These are phyloP conservation scores for Auricularia heimuer DNA, from an alignment of 768 basidiomycete genomes.

Conservation along the genomic window DNA sequence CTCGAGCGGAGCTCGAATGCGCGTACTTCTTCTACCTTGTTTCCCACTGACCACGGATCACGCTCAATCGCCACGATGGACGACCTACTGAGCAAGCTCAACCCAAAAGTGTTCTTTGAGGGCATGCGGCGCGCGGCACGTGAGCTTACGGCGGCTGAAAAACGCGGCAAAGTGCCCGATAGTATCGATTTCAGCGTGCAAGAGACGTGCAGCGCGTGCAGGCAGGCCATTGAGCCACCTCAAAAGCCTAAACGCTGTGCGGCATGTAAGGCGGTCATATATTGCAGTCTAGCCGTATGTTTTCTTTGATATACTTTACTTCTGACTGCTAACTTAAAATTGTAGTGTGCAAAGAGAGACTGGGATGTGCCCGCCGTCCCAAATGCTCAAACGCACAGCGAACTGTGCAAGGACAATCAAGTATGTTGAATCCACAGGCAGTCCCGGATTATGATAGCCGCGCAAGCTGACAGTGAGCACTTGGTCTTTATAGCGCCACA, in stretches of 20 bases:
- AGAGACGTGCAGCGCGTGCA: neutral
- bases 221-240: neutral
- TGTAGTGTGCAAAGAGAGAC: neutral
- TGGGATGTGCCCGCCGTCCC: neutral
- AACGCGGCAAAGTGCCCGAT: neutral
- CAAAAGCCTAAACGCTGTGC: neutral
- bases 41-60: too few relatives aligned
- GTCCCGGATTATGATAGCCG: too few relatives aligned
- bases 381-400: neutral
- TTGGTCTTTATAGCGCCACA: conserved; percentile 15
- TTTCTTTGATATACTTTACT: neutral
- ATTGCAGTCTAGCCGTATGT: neutral
- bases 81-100: too few relatives aligned
- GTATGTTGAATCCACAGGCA: neutral
- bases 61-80: too few relatives aligned
- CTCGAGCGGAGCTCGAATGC: too few relatives aligned
- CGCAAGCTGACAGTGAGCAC: neutral
- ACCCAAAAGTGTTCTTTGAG: too few relatives aligned
- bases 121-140: neutral
- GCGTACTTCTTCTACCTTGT: too few relatives aligned
- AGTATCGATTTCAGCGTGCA: neutral
- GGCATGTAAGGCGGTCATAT: neutral
- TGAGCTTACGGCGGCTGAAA: neutral
- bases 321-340: neutral
- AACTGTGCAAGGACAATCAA: neutral